A percentile compares a stretch with the other conserved stretches of the same genome.
phyloP scores from a whole-genome alignment of 441 rosid genomes.

The Capsella rubella region DNA sequence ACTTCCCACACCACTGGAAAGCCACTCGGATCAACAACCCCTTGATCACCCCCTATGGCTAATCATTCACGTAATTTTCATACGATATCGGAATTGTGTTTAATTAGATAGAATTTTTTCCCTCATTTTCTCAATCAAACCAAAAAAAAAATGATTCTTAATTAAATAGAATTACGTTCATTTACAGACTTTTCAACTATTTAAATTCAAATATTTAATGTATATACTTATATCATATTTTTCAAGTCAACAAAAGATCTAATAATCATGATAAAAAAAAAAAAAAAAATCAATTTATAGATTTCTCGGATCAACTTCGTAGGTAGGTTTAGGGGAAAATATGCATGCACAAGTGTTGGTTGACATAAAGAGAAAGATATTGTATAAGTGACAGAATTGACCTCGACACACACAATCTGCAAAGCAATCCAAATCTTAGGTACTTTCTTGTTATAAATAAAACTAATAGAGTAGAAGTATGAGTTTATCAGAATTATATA shows the following conservation, averaged over 20 bases:
- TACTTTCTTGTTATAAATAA: neutral
- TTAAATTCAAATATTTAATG: too few species aligned
- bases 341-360: neutral
- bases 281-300: neutral
- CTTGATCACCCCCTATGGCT: neutral
- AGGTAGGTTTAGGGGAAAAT: neutral
- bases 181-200: too few species aligned
- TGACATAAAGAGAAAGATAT: neutral
- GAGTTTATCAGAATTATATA: neutral
- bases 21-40: conserved; percentile 14
- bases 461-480: neutral
- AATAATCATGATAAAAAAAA: neutral
- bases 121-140: too few species aligned
- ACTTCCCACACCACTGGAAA: conserved; percentile 34
- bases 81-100: too few species aligned
- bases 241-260: neutral
- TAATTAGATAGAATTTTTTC: too few species aligned
- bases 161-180: too few species aligned
- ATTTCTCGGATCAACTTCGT: neutral
- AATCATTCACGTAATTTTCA: too few species aligned
- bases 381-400: neutral
- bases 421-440: neutral
- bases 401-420: neutral
- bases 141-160: too few species aligned
- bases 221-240: too few species aligned